phyloP scores from a whole-genome alignment of 768 basidiomycete genomes.

The Tephrocybe sp. region DNA sequence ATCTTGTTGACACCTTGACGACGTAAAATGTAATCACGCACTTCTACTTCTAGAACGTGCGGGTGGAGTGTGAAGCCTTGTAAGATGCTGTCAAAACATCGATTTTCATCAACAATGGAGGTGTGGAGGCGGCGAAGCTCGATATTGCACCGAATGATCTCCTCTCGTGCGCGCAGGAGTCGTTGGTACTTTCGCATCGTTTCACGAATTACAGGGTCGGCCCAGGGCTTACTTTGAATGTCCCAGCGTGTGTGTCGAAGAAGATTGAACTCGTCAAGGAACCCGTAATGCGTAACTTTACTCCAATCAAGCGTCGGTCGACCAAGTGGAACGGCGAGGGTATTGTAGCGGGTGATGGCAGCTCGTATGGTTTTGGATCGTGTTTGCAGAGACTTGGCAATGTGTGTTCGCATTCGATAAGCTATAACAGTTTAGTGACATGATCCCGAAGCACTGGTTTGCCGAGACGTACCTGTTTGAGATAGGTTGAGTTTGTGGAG shows the following conservation, averaged over 20 bases:
- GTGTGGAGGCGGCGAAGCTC: conserved; percentile 11
- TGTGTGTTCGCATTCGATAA: background rate
- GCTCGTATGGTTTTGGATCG: conserved; percentile 5
- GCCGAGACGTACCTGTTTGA: conserved; percentile 21
- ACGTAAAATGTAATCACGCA: no score
- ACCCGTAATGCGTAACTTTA: conserved; percentile 9
- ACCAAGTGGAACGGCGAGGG: background rate
- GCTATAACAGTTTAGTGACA: background rate
- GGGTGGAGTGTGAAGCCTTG: no score
- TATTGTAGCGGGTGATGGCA: conserved; percentile 2
- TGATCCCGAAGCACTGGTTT: background rate
- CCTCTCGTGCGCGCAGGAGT: conserved; percentile 6
- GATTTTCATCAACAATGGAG: no score
- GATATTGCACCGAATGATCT: conserved; percentile 7
- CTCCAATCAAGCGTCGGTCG: conserved; percentile 8
- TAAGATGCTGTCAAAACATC: no score
- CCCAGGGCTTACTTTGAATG: conserved; percentile 8
- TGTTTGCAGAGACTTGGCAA: conserved; percentile 8
- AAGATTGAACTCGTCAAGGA: conserved; percentile 13
- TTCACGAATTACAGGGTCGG: conserved; percentile 9
- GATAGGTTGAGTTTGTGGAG: conserved; percentile 35
- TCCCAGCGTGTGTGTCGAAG: conserved; percentile 7
- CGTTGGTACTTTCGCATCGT: conserved; percentile 11
- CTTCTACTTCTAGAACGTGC: no score
- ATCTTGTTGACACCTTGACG: no score